Conservation (phyloP, 495 filamentous ascomycete genomes). For the Aspergillus coremiiformis region DNA sequence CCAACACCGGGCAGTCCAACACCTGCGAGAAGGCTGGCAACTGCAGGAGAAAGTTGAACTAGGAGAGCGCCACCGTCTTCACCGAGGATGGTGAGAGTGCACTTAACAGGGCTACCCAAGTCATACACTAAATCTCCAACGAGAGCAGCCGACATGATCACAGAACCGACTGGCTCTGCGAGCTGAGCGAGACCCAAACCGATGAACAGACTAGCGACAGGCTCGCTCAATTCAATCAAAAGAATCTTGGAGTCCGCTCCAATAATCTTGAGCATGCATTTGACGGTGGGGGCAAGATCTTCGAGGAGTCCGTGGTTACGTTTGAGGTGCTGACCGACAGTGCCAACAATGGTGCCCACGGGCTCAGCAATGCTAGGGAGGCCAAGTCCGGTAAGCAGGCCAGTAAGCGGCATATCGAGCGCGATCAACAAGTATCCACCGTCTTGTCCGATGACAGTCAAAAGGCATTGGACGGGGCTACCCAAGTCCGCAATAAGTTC, state of each 20-base stretch:
- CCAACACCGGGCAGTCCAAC: constrained; percentile 2
- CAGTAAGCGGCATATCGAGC: constrained; percentile 11
- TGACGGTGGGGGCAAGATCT: constrained; percentile 9
- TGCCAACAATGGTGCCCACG: constrained; percentile 13
- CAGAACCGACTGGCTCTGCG: constrained; percentile 5
- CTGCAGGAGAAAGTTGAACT: constrained; percentile 14
- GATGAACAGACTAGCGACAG: constrained; percentile 8
- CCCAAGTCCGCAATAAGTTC: constrained; percentile 10
- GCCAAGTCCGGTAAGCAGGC: constrained; percentile 15
- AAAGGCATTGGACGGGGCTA: constrained; percentile 3
- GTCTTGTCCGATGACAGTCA: constrained; percentile 10
- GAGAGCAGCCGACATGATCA: constrained; percentile 7
- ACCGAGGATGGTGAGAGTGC: constrained; percentile 19
- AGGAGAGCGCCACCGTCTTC: constrained; percentile 17
- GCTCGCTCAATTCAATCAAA: constrained; percentile 10
- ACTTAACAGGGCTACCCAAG: constrained; percentile 16
- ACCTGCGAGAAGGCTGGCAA: constrained; percentile 17
- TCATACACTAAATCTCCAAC: constrained; percentile 18
- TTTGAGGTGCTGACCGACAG: constrained; percentile 9
- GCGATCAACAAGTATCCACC: constrained; percentile 14
- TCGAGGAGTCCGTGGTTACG: constrained; percentile 11
- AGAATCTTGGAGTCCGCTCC: constrained; percentile 7
- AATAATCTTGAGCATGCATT: constrained; percentile 10
- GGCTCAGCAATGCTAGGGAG: constrained; percentile 13
- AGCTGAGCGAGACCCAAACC: constrained; percentile 7